These are phyloP conservation scores for Candolleomyces eurysporus DNA, from an alignment of 768 basidiomycete genomes.

Conservation along the genomic window DNA sequence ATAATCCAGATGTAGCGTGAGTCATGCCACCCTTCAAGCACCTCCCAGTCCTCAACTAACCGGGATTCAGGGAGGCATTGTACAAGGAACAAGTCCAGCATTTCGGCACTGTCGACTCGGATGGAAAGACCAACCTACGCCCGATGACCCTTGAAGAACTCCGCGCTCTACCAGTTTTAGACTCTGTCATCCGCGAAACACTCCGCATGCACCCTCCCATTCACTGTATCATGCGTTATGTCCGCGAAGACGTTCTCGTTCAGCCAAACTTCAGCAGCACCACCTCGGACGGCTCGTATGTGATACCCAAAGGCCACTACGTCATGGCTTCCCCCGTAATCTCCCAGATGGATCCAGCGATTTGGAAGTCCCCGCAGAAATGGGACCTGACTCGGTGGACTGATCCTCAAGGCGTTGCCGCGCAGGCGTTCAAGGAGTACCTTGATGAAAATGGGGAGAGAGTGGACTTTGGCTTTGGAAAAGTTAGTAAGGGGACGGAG, in stretches of 20 bases:
- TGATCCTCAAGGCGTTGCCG: slow-evolving; percentile 80
- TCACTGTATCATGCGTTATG: slow-evolving; percentile 93
- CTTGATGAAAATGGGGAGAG: slow-evolving; percentile 78
- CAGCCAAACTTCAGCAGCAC: slow-evolving; percentile 81
- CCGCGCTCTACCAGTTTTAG: slow-evolving; percentile 77
- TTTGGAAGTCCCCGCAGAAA: slow-evolving; percentile 70
- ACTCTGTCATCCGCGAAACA: slow-evolving; percentile 90
- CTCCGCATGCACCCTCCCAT: slow-evolving; percentile 93
- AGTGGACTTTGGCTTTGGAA: slow-evolving; percentile 95
- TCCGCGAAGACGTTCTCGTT: slow-evolving; percentile 80
- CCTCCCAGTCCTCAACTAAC: too few relatives aligned
- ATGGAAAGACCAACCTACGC: slow-evolving; percentile 63
- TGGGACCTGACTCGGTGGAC: slow-evolving; percentile 89
- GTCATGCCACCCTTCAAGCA: too few relatives aligned
- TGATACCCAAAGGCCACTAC: slow-evolving; percentile 88
- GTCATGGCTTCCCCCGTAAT: slow-evolving; percentile 88
- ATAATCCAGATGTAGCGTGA: slow-evolving; percentile 45
- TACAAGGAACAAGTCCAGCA: slow-evolving; percentile 87
- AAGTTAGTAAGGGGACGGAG: slow-evolving; percentile 94
- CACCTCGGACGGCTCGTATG: slow-evolving; percentile 67
- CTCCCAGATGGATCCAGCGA: slow-evolving; percentile 78
- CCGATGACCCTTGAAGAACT: slow-evolving; percentile 85
- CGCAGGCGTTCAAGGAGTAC: slow-evolving; percentile 74
- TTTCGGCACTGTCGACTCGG: slow-evolving; percentile 61
- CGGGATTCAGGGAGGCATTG: slow-evolving; percentile 54